phyloP scores from a whole-genome alignment of 306 rosid genomes.

The Cucurbita ficifolia region DNA sequence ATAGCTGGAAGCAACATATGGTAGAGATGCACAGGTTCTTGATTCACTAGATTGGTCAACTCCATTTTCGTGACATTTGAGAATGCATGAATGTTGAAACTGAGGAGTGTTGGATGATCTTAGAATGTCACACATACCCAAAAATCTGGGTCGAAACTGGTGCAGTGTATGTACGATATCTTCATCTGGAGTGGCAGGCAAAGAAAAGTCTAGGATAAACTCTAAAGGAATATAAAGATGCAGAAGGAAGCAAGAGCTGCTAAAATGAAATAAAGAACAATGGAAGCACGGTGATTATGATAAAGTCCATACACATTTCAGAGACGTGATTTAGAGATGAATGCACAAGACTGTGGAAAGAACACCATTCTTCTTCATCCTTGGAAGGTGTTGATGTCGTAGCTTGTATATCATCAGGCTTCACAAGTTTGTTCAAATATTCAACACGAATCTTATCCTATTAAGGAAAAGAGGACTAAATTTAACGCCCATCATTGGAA shows the following conservation, averaged over 20 bases:
- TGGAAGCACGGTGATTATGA: slow-evolving; percentile 4
- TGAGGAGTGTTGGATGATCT: slow-evolving; percentile 40
- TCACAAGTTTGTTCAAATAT: slow-evolving; percentile 38
- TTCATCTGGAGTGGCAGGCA: slow-evolving; percentile 35
- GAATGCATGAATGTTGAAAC: slow-evolving; percentile 41
- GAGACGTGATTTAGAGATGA: slow-evolving; percentile 55
- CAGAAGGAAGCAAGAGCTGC: background rate
- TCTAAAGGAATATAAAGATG: background rate
- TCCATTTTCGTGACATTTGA: slow-evolving; percentile 23
- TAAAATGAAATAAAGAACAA: background rate
- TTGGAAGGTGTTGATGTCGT: slow-evolving; percentile 15
- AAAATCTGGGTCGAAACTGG: slow-evolving; percentile 56
- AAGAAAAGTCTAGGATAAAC: background rate
- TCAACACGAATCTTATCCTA: slow-evolving; percentile 52
- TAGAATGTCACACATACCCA: slow-evolving; percentile 34
- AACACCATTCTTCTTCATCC: slow-evolving; percentile 71
- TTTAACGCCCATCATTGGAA: background rate
- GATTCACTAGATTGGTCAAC: slow-evolving; percentile 31
- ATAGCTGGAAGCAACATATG: slow-evolving; percentile 45
- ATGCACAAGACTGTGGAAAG: slow-evolving; percentile 47
- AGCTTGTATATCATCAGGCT: slow-evolving; percentile 24
- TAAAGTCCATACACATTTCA: slow-evolving; percentile 50
- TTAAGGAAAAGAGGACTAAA: slow-evolving; percentile 10
- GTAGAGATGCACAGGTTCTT: slow-evolving; percentile 37
- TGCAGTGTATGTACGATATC: slow-evolving; percentile 54